Percentiles rank a stretch among this genome's conserved stretches.
Conservation (phyloP, 2,329 filamentous ascomycete genomes). For the Aureobasidium sp. region DNA sequence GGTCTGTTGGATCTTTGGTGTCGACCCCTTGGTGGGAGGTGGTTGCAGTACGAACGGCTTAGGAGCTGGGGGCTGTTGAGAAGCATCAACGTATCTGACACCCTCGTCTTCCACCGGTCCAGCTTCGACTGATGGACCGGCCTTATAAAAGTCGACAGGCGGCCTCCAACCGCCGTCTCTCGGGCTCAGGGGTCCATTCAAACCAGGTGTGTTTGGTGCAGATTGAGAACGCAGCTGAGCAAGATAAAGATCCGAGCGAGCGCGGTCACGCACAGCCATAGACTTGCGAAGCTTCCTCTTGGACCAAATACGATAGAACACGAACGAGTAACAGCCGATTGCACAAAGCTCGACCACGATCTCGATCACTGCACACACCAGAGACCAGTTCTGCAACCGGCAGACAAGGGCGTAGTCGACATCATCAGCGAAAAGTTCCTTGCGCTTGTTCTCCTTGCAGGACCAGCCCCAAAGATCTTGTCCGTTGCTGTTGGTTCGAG, state of each 20-base stretch:
- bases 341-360: constrained; percentile 85
- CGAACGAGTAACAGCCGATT: constrained; percentile 84
- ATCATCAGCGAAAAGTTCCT: constrained; percentile 67
- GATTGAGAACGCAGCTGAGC: constrained; percentile 62
- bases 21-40: constrained; percentile 70
- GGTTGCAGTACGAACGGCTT: constrained; percentile 79
- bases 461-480: constrained; percentile 98
- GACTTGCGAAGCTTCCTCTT: constrained; percentile 93
- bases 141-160: constrained; percentile 36
- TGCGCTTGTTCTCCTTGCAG: constrained; percentile 81
- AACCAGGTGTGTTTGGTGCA: constrained; percentile 88
- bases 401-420: constrained; percentile 87
- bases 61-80: constrained; percentile 35
- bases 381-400: constrained; percentile 86
- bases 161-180: constrained; percentile 45
- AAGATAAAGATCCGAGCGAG: constrained; percentile 90
- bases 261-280: constrained; percentile 91
- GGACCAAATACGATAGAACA: constrained; percentile 96
- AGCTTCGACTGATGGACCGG: constrained; percentile 28
- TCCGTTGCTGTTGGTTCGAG: constrained; percentile 61
- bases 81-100: constrained; percentile 53
- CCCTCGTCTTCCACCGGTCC: constrained; percentile 41
- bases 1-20: constrained; percentile 57
- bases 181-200: constrained; percentile 56
- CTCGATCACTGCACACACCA: constrained; percentile 97